phyloP scores from a whole-genome alignment of 805 yeast genomes.

The Martiniozyma abietophila region DNA sequence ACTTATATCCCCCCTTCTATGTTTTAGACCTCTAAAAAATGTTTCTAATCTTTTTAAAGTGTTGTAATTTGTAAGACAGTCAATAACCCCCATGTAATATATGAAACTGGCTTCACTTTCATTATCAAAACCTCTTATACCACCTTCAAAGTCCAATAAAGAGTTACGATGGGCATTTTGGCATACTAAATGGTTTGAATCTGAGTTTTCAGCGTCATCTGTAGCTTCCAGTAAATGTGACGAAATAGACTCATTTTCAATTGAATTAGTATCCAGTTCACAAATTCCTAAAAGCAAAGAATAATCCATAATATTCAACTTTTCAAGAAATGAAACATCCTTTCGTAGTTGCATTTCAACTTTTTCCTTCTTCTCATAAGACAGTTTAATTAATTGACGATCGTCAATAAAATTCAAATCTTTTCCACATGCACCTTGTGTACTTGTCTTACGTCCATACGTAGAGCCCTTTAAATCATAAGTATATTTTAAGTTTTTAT shows the following conservation, averaged over 20 bases:
- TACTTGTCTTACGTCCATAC: conserved; percentile 58
- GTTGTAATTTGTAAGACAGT: conserved; percentile 79
- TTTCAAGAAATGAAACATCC: conserved; percentile 66
- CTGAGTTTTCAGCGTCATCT: conserved; percentile 8
- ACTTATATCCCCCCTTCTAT: conserved; percentile 61
- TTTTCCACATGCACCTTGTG: conserved; percentile 48
- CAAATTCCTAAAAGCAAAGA: conserved; percentile 84
- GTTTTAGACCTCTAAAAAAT: conserved; percentile 66
- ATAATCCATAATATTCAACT: conserved; percentile 90
- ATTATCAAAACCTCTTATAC: conserved; percentile 62
- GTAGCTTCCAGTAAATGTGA: conserved; percentile 12
- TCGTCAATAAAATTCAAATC: conserved; percentile 83
- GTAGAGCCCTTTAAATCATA: conserved; percentile 93
- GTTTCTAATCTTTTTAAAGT: conserved; percentile 75
- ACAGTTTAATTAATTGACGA: conserved; percentile 57
- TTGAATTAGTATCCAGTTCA: conserved; percentile 53
- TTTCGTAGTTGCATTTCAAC: conserved; percentile 62
- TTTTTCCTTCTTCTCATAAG: conserved; percentile 53
- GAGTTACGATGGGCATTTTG: conserved; percentile 9
- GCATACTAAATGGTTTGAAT: too few species aligned
- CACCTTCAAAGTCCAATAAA: conserved; percentile 49
- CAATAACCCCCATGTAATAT: conserved; percentile 90
- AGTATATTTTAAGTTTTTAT: conserved; percentile 72
- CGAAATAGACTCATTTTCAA: conserved; percentile 18
- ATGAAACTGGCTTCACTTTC: conserved; percentile 56